Evolutionary conservation across 306 rosid genomes (phyloP).

Genomic region (Hippophae rhamnoides): DNA sequence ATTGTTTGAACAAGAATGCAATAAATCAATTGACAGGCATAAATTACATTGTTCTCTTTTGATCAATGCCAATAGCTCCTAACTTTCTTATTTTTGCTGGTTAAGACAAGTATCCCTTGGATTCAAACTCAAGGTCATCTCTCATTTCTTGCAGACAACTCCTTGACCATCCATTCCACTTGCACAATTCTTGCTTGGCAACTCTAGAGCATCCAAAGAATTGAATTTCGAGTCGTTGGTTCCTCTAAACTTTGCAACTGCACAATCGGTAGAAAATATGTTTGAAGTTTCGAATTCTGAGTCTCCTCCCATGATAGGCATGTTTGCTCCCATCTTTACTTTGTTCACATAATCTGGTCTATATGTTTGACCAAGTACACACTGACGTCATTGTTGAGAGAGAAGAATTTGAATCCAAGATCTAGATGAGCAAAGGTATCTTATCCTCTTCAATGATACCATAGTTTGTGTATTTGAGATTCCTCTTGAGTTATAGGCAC

Average conservation of each 20-base stretch:
- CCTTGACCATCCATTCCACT: conserved; percentile 38
- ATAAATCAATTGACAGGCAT: too few relatives aligned
- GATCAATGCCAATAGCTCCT: too few relatives aligned
- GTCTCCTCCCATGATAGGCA: conserved; percentile 53
- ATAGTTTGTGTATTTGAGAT: conserved; percentile 34
- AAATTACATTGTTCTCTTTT: too few relatives aligned
- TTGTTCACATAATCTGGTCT: conserved; percentile 31
- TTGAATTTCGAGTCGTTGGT: not conserved
- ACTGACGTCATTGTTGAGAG: conserved; percentile 31
- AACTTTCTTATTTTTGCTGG: too few relatives aligned
- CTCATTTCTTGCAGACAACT: conserved; percentile 41
- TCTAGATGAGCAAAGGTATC: conserved; percentile 48
- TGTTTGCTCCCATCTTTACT: conserved; percentile 33
- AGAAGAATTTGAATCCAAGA: conserved; percentile 49
- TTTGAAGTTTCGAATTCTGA: conserved; percentile 32
- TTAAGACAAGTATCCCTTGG: not conserved
- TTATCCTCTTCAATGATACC: conserved; percentile 42
- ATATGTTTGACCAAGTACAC: conserved; percentile 62
- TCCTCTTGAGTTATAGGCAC: conserved; percentile 60
- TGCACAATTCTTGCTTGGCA: conserved; percentile 31
- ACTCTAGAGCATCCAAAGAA: conserved; percentile 3
- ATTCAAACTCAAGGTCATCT: not conserved
- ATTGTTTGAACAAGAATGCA: too few relatives aligned
- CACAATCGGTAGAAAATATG: conserved; percentile 43
- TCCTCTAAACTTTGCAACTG: conserved; percentile 30